phyloP scores from a whole-genome alignment of 2,329 filamentous ascomycete genomes.

The Biscogniauxia marginata region DNA sequence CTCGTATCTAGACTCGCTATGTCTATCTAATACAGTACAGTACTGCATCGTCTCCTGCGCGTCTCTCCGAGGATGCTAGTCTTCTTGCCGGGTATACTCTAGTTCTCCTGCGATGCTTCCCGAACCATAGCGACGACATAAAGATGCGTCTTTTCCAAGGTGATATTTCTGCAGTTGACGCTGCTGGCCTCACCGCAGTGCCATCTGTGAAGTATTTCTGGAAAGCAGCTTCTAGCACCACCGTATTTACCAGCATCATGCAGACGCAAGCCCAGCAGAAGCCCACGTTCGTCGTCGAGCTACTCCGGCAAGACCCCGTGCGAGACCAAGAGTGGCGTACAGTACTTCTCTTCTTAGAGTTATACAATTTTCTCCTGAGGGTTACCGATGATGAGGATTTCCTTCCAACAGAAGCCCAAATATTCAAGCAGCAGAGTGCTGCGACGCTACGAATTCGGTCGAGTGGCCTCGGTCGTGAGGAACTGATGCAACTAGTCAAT shows the following conservation, averaged over 20 bases:
- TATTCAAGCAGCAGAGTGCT: slow-evolving; percentile 36
- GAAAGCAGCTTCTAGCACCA: slow-evolving; percentile 55
- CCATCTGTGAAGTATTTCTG: slow-evolving; percentile 84
- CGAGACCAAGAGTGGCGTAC: slow-evolving; percentile 79
- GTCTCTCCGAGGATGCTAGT: slow-evolving; percentile 60
- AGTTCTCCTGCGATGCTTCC: slow-evolving; percentile 82
- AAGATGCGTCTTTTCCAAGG: slow-evolving; percentile 91
- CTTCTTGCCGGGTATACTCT: slow-evolving; percentile 83
- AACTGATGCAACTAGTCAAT: slow-evolving; percentile 71
- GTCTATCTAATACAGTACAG: slow-evolving; percentile 25
- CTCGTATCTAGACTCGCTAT: slow-evolving; percentile 2
- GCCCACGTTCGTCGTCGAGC: slow-evolving; percentile 19
- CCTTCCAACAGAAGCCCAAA: slow-evolving; percentile 57
- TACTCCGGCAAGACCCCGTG: slow-evolving; percentile 32
- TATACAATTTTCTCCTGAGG: slow-evolving; percentile 89
- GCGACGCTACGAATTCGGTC: slow-evolving; percentile 50
- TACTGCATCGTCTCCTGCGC: slow-evolving; percentile 30
- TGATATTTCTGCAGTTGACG: slow-evolving; percentile 47
- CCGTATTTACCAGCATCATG: slow-evolving; percentile 37
- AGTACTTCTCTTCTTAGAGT: slow-evolving; percentile 84
- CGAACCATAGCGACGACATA: slow-evolving; percentile 78
- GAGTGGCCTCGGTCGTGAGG: slow-evolving; percentile 67
- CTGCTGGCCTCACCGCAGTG: slow-evolving; percentile 39
- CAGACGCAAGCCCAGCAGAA: slow-evolving; percentile 31
- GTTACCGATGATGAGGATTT: slow-evolving; percentile 98